Percentiles rank a stretch among this genome's conserved stretches.
Evolutionary conservation across 768 basidiomycete species (phyloP).

Genomic region (Rhodotorula kratochvilovae): DNA sequence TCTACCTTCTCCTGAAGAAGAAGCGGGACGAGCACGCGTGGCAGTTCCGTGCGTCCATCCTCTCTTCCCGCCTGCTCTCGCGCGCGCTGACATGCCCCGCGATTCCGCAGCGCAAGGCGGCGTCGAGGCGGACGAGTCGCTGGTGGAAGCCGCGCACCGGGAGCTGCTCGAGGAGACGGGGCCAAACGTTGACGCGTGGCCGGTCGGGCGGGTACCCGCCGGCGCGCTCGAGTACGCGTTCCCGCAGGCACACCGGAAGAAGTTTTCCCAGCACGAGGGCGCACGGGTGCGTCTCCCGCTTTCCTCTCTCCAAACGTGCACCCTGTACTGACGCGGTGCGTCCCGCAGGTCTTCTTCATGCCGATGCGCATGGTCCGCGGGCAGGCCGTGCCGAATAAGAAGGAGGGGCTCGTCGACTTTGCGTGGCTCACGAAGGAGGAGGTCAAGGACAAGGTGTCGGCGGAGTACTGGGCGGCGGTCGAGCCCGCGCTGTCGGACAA

Average conservation of each 20-base stretch:
- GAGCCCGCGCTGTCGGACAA: conserved; percentile 75
- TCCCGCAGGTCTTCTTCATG: conserved; percentile 77
- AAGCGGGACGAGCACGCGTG: conserved; percentile 58
- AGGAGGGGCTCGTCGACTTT: conserved; percentile 61
- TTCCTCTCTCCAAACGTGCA: background rate
- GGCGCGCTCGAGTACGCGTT: conserved; percentile 63
- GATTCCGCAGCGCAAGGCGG: conserved; percentile 40
- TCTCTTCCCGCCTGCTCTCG: background rate
- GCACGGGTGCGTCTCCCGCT: conserved; percentile 26
- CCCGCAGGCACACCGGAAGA: conserved; percentile 36
- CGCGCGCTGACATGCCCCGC: background rate
- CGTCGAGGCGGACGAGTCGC: conserved; percentile 32
- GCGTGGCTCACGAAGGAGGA: conserved; percentile 95
- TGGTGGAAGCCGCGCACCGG: conserved; percentile 64
- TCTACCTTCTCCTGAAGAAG: conserved; percentile 75
- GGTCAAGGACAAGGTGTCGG: conserved; percentile 64
- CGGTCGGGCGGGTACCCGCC: conserved; percentile 83
- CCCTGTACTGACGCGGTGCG: background rate
- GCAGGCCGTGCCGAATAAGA: conserved; percentile 62
- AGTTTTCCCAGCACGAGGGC: conserved; percentile 18
- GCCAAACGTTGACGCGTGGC: conserved; percentile 82
- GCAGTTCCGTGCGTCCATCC: conserved; percentile 48
- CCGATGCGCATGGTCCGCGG: conserved; percentile 91
- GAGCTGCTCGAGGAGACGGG: conserved; percentile 70
- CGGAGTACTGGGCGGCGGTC: conserved; percentile 68